Percentiles rank a stretch among this genome's conserved stretches.
These are phyloP conservation scores for Tetracladium marchalianum DNA, from an alignment of 495 filamentous ascomycete species.

Conservation along the genomic window DNA sequence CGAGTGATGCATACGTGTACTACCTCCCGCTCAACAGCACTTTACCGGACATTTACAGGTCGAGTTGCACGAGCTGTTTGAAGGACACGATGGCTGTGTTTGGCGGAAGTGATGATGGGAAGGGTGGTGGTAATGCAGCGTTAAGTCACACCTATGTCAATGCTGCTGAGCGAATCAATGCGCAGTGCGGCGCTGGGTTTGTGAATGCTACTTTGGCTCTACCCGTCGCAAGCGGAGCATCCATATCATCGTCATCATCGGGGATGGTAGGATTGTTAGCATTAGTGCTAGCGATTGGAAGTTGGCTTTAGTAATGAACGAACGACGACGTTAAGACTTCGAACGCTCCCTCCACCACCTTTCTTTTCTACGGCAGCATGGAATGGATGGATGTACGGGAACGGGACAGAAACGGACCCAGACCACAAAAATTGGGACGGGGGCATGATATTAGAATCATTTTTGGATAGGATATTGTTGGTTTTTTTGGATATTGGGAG, in stretches of 20 bases:
- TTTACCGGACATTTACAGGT: conserved; percentile 49
- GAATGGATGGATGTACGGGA: too few species aligned
- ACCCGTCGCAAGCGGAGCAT: background rate
- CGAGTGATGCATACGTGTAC: conserved; percentile 67
- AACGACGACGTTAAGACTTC: too few species aligned
- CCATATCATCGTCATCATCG: background rate
- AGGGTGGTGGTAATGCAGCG: conserved; percentile 45
- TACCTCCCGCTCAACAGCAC: conserved; percentile 69
- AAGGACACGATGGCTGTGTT: conserved; percentile 63
- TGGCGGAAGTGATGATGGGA: conserved; percentile 32
- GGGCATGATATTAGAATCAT: too few species aligned
- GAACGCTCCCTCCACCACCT: too few species aligned
- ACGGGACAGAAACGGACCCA: too few species aligned
- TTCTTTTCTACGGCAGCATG: too few species aligned
- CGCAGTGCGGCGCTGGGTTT: conserved; percentile 52
- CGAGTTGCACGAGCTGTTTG: conserved; percentile 61
- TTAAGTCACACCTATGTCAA: conserved; percentile 48
- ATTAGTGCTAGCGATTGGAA: conserved; percentile 7
- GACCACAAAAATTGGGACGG: too few species aligned
- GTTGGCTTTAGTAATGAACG: conserved; percentile 10
- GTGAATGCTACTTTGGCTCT: conserved; percentile 36
- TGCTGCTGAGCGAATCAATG: conserved; percentile 56
- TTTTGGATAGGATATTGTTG: too few species aligned
- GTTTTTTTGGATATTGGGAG: too few species aligned
- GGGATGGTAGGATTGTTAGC: background rate